Evolutionary conservation across 139 green algal species (phyloP), one percentile per base, ranked within the genome.

Genomic region (Edaphochlamys debaryana): DNA sequence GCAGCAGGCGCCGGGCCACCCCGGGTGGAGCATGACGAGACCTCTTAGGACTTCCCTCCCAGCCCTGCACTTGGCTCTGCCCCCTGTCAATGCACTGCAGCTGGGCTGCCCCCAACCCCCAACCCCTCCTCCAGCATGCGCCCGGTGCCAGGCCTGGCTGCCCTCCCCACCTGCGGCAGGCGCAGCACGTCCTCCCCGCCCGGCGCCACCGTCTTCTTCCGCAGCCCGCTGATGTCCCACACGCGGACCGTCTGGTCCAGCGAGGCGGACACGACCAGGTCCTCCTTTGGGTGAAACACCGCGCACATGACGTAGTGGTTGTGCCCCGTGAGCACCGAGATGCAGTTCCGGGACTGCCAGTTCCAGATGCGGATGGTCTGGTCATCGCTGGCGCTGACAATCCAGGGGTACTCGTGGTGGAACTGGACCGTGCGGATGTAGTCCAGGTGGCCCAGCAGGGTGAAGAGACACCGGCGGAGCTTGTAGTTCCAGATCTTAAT

Each of bases 241-340:
- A 99, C 98, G 2, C 98, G 91, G 45, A 99, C 95, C 5, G 96
- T 99, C 87, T 99, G 97, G 89, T 99, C 96, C 82, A 99, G 87
- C 22, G 93, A 98, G 1, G 96, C 96, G 9, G 94, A 98, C 34
- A 98, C 97, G 5, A 97, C 94, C 71, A 97, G 89, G 86, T 99
- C 97, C 71, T 99, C 97, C 89, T 98, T 99, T 42, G 94, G 90
- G 91, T 99, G 98, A 90, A 99, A 99, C 64, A 88, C 87, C 20
- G 98, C 98, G 84, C 96, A 99, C 98, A 99, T 99, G n/a, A 99
- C 98, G 84, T 99, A 99, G 89, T 99, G 98, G 86, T 99, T 99
- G 93, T 99, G 98, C 15, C 98, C 97, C 19, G 98, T 99, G 56
- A 99, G 93, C 66, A 99, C 98, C 17, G 93, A 93, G 81, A 99